Percentiles rank a stretch among this genome's conserved stretches.
Conservation (phyloP, 1,284 basidiomycete species). For the Mycosarcoma mackinlayi region DNA sequence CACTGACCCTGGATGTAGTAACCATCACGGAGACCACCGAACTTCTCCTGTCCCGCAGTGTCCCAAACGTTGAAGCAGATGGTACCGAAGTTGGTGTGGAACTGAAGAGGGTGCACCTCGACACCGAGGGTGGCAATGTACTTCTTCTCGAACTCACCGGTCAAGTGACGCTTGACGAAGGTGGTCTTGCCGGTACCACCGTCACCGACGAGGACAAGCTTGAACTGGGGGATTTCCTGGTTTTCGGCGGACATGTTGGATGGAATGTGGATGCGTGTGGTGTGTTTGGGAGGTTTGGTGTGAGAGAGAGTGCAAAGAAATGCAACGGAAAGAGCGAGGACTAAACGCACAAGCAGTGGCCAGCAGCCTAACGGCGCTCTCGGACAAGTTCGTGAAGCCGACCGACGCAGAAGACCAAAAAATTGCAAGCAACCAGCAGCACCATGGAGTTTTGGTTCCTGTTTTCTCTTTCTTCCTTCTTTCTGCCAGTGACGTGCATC, state of each 20-base stretch:
- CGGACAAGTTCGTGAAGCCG: constrained; percentile 9
- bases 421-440: not conserved
- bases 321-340: not conserved
- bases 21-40: constrained; percentile 71
- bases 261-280: constrained; percentile 2
- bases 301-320: not conserved
- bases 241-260: constrained; percentile 43
- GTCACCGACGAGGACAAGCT: constrained; percentile 98
- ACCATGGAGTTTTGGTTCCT: not conserved
- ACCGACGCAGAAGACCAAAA: constrained; percentile 2
- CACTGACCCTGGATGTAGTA: constrained; percentile 80
- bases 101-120: constrained; percentile 94
- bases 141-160: constrained; percentile 99
- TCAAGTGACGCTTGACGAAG: constrained; percentile 85
- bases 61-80: constrained; percentile 99
- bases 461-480: not conserved
- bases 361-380: constrained; percentile 6
- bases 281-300: not conserved
- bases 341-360: constrained; percentile 2
- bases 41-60: constrained; percentile 99
- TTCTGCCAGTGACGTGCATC: constrained; percentile 3
- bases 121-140: constrained; percentile 99
- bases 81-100: constrained; percentile 97
- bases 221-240: constrained; percentile 85
- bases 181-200: constrained; percentile 89